phyloP scores from a whole-genome alignment of 139 green algal species.

The Dunaliella primolecta region DNA sequence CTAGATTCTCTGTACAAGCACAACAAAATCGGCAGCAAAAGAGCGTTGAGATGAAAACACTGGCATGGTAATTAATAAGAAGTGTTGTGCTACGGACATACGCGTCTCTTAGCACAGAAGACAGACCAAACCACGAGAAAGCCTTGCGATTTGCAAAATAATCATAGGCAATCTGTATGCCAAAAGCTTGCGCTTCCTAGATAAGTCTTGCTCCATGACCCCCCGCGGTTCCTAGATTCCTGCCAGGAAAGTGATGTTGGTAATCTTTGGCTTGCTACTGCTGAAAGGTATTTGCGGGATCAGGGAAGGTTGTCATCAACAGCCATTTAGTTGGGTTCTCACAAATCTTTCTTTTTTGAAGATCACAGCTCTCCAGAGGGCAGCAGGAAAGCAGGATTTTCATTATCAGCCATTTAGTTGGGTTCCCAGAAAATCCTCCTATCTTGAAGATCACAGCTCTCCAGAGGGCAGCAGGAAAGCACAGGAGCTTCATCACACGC shows the following conservation, averaged over 20 bases:
- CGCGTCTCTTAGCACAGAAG: not conserved
- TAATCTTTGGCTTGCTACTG: too few species aligned
- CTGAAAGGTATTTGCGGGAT: too few species aligned
- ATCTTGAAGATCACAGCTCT: too few species aligned
- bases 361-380: not conserved
- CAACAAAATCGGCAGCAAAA: not conserved
- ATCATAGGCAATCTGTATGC: not conserved
- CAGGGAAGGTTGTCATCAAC: too few species aligned
- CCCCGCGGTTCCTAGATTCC: too few species aligned
- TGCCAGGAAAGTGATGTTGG: too few species aligned
- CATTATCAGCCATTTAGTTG: not conserved
- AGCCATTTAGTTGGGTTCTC: too few species aligned
- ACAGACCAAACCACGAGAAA: not conserved
- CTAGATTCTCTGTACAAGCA: not conserved
- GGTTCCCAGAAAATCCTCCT: not conserved
- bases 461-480: not conserved
- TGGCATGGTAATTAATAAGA: not conserved
- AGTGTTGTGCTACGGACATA: too few species aligned
- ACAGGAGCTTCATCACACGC: not conserved
- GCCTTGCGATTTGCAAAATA: not conserved
- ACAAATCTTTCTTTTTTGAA: too few species aligned
- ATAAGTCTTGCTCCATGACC: too few species aligned
- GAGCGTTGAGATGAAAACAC: not conserved
- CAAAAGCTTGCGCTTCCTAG: not conserved
- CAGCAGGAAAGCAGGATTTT: not conserved